Evolutionary conservation across 768 basidiomycete genomes (phyloP).

Genomic region (Saitozyma sp.): DNA sequence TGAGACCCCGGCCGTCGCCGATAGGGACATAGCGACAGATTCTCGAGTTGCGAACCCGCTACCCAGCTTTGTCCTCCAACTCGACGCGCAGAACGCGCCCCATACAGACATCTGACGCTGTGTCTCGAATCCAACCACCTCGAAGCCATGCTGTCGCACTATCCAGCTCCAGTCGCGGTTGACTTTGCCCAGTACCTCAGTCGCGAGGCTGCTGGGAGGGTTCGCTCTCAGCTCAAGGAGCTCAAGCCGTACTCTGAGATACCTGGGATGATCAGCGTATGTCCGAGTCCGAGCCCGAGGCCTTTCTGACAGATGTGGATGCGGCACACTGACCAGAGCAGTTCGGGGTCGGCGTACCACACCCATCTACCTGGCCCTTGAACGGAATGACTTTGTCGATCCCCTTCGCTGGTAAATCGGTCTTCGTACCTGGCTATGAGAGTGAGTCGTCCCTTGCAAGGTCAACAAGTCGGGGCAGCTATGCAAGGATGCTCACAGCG

Average conservation of each 20-base stretch:
- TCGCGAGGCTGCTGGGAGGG: constrained; percentile 19
- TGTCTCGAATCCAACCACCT: no score
- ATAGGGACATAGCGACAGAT: no score
- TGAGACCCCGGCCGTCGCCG: no score
- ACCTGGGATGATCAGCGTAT: constrained; percentile 41
- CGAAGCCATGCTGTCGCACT: no score
- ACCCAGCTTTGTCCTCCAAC: no score
- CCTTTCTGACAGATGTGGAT: background rate
- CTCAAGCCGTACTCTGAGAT: constrained; percentile 28
- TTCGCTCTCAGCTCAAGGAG: constrained; percentile 28
- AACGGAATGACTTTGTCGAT: constrained; percentile 43
- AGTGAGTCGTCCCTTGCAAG: constrained; percentile 27
- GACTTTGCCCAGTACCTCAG: constrained; percentile 31
- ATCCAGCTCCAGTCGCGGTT: constrained; percentile 5
- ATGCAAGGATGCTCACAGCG: no score
- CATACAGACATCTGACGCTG: no score
- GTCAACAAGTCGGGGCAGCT: background rate
- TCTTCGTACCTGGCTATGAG: constrained; percentile 36
- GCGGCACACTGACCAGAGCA: background rate
- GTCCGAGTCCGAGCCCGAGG: constrained; percentile 8
- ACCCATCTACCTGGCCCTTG: constrained; percentile 43
- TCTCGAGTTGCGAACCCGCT: no score
- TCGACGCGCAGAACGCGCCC: no score
- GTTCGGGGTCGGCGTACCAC: constrained; percentile 42
- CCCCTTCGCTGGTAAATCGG: constrained; percentile 37